A percentile compares a stretch with the other conserved stretches of the same genome.
Conservation (phyloP, 2,329 filamentous ascomycete genomes). For the Fusarium sp. region DNA sequence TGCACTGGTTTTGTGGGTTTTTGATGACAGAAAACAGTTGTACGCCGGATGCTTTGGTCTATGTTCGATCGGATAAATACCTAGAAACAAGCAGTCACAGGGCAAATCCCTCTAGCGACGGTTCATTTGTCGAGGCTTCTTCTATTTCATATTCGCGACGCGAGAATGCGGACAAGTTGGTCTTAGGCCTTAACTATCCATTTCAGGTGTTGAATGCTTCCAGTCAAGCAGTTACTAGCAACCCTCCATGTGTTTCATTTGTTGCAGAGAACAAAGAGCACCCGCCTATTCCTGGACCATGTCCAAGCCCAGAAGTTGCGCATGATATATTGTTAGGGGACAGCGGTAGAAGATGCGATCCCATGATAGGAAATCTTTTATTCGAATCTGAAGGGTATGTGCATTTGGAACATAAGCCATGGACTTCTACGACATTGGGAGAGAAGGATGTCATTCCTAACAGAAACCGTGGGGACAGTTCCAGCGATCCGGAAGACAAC, state of each 20-base stretch:
- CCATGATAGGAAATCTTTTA: background rate
- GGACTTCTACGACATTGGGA: background rate
- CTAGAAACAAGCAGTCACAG: background rate
- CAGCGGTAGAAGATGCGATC: background rate
- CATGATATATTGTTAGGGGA: background rate
- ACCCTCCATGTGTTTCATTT: too few species aligned
- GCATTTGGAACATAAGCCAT: background rate
- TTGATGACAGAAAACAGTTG: too few species aligned
- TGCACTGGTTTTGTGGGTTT: too few species aligned
- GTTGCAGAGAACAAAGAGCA: too few species aligned
- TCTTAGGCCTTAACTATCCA: too few species aligned
- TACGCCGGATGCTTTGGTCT: background rate
- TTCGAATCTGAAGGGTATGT: background rate
- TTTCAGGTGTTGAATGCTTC: too few species aligned
- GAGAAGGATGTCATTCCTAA: background rate
- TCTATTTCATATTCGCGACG: background rate
- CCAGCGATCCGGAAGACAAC: background rate
- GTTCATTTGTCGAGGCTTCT: too few species aligned
- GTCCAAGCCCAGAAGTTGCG: too few species aligned
- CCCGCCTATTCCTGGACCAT: too few species aligned
- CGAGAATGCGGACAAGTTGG: background rate
- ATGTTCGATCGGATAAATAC: background rate
- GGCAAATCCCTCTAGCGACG: too few species aligned
- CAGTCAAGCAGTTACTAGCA: too few species aligned
- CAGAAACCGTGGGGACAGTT: background rate